These are phyloP conservation scores for Sapria himalayana DNA, from an alignment of 345 rosid species.

Conservation along the genomic window DNA sequence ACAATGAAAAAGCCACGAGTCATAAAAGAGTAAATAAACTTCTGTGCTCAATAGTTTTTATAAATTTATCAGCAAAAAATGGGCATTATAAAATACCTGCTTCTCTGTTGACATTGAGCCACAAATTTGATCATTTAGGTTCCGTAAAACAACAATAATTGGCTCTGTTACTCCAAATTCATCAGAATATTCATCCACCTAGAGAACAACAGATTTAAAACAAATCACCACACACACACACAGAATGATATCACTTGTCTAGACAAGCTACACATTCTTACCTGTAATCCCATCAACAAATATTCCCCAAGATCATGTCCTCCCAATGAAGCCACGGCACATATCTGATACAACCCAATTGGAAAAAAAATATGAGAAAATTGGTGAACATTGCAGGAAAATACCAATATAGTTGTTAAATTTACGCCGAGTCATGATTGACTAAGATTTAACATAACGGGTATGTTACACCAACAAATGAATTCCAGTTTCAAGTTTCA, in stretches of 20 bases:
- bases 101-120: conserved; percentile 23
- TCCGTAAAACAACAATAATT: conserved; percentile 41
- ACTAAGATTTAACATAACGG: background rate
- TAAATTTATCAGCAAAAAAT: background rate
- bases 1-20: conserved; percentile 3
- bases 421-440: conserved; percentile 1
- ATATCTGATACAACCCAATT: conserved; percentile 37
- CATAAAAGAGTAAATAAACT: background rate
- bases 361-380: too few species aligned
- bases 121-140: conserved; percentile 31
- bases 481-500: too few species aligned
- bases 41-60: background rate
- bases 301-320: conserved; percentile 24
- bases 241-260: background rate
- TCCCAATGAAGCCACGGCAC: conserved; percentile 19
- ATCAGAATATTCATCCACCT: conserved; percentile 37
- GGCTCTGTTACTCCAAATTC: conserved; percentile 42
- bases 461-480: too few species aligned
- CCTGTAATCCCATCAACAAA: conserved; percentile 40
- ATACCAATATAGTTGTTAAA: conserved; percentile 5
- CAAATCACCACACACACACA: conserved; percentile 1
- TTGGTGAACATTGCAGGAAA: too few species aligned
- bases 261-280: conserved; percentile 17
- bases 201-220: conserved; percentile 13
- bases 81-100: too few species aligned